These are phyloP conservation scores for Leptomonas pyrrhocoris DNA, from an alignment of 208 protist species.

Conservation along the genomic window DNA sequence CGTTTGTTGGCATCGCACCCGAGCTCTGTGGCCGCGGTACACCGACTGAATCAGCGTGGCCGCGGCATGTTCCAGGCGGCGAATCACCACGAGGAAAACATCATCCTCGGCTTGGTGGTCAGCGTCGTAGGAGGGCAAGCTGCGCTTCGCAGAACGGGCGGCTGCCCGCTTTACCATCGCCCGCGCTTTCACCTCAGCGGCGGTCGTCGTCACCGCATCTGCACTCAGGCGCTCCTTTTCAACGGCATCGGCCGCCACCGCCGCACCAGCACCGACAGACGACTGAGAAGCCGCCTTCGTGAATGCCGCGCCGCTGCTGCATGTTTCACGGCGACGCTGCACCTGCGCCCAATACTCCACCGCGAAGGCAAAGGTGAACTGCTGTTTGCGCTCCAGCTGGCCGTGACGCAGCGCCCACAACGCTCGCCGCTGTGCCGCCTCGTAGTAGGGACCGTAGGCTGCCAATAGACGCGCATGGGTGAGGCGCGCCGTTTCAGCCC, in stretches of 20 bases:
- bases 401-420: conserved; percentile 35
- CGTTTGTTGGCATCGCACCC: conserved; percentile 21
- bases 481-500: conserved; percentile 33
- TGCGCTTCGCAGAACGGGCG: conserved; percentile 22
- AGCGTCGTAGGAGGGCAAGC: conserved; percentile 20
- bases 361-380: conserved; percentile 44
- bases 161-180: conserved; percentile 17
- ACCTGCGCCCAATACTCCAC: conserved; percentile 73
- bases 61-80: conserved; percentile 42
- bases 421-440: conserved; percentile 44
- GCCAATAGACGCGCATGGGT: conserved; percentile 76
- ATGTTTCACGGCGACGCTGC: conserved; percentile 47
- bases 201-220: not conserved
- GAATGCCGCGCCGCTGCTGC: conserved; percentile 21
- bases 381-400: conserved; percentile 32
- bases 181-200: not conserved
- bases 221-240: not conserved
- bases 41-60: conserved; percentile 73
- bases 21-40: conserved; percentile 48
- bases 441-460: conserved; percentile 66
- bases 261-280: not conserved
- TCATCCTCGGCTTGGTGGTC: conserved; percentile 69
- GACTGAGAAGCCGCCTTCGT: not conserved
- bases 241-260: no score
- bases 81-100: conserved; percentile 64